Percentiles rank a stretch among this genome's conserved stretches.
phyloP scores from a whole-genome alignment of 2,329 filamentous ascomycete species.

The Huntiella savannae region DNA sequence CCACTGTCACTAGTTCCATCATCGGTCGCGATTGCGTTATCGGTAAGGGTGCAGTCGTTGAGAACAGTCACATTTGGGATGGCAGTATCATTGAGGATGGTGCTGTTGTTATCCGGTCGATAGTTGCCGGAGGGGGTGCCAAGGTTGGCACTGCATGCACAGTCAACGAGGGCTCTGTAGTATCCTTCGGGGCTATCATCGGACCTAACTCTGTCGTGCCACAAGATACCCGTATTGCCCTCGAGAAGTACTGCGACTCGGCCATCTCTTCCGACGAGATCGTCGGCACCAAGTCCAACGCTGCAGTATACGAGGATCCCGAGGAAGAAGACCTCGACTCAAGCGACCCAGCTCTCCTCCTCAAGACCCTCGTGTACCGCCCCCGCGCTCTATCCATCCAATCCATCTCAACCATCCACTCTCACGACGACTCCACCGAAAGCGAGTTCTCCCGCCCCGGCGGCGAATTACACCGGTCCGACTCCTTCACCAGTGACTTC shows the following conservation, averaged over 20 bases:
- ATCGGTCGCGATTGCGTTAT: slow-evolving; percentile 75
- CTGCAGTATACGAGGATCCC: slow-evolving; percentile 27
- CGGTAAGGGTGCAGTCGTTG: slow-evolving; percentile 62
- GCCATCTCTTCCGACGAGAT: slow-evolving; percentile 15
- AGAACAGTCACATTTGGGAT: slow-evolving; percentile 78
- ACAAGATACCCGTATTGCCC: slow-evolving; percentile 18
- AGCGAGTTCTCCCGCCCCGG: slow-evolving; percentile 37
- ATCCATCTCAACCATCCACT: slow-evolving; percentile 33
- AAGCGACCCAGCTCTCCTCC: slow-evolving; percentile 31
- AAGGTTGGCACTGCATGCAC: slow-evolving; percentile 51
- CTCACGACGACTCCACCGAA: slow-evolving; percentile 33
- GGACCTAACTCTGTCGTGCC: slow-evolving; percentile 36
- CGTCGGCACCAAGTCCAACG: slow-evolving; percentile 32
- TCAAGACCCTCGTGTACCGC: slow-evolving; percentile 36
- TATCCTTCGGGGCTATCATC: slow-evolving; percentile 63
- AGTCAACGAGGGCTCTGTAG: slow-evolving; percentile 52
- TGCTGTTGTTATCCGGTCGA: slow-evolving; percentile 47
- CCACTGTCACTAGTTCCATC: slow-evolving; percentile 52
- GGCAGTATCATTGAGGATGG: slow-evolving; percentile 59
- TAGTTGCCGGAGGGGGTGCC: slow-evolving; percentile 52
- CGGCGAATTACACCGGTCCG: slow-evolving; percentile 25
- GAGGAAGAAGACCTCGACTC: slow-evolving; percentile 31
- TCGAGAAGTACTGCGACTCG: slow-evolving; percentile 19
- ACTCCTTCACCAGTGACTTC: slow-evolving; percentile 56
- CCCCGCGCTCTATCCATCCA: slow-evolving; percentile 32